Base-by-base conservation (phyloP, 2,329 filamentous ascomycete species). In the Triangularia verruculosa region DNA sequence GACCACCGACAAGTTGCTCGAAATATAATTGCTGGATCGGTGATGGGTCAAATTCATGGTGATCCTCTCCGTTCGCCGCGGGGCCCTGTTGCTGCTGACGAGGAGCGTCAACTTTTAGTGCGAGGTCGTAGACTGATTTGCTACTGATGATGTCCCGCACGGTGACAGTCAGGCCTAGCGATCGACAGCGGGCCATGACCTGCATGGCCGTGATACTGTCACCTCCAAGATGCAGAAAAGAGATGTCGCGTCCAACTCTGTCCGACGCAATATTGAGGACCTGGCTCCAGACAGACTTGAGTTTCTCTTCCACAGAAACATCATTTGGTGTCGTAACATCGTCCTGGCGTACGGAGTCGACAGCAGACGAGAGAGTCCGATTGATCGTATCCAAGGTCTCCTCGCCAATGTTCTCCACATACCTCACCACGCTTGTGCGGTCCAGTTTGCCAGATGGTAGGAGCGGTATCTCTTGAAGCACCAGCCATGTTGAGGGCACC, bases 1-100 rank as follows among this genome's bases (percentile, higher is more conserved):
- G 15, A 12, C 52, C 13, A 17, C 51, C 52, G 22, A 57, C 20
- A 30, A 65, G 61, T 12, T 78, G 47, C 59, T 75, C 64, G 56
- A 82, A 78, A 64, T 78, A 80, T 39, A 81, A 70, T 25, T 74
- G 71, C 63, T 82, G 80, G n/a, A 82, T 77, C 0, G 80, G 80
- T 0, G 79, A 77, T 1, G 80, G 69, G 0, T 72, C 70, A 62
- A 81, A 82, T 1, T 71, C 70, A 25, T 72, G 68, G 27, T 77
- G 68, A 8, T 69, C 65, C 25, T 72, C 67, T 8, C 68, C 66
- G 4, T n/a, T 25, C 6, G 15, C 6, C 9, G 22, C 7, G 20
- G 15, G 20, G 13, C 30, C 28, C 9, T 12, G 54, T 27, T n/a
- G 54, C 25, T 4, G 22, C 15, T 15, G 7, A 4, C 27, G 47